Evolutionary conservation across 768 basidiomycete species (phyloP).

Genomic region (Lactarius sp.): DNA sequence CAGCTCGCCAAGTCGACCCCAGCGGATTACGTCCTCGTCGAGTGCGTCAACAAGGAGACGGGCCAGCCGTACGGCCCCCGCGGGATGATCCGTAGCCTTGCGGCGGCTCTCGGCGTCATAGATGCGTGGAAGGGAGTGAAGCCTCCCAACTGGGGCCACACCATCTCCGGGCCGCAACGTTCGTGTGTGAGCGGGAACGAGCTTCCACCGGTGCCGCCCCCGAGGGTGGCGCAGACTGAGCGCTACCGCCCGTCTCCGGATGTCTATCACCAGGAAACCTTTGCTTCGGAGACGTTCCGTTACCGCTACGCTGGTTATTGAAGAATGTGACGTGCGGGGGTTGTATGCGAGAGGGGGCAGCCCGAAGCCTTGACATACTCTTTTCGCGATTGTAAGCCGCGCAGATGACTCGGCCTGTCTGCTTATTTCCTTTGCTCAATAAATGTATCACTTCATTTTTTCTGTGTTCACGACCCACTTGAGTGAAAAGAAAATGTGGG

Average conservation of each 20-base stretch:
- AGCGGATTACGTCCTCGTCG: conserved; percentile 14
- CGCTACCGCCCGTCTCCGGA: not conserved
- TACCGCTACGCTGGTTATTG: not conserved
- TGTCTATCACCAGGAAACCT: not conserved
- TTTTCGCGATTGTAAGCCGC: not conserved
- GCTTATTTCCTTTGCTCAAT: not conserved
- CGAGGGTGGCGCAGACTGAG: not conserved
- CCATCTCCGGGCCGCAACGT: not conserved
- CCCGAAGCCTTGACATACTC: not conserved
- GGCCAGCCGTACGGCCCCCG: conserved; percentile 19
- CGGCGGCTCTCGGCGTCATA: conserved; percentile 11
- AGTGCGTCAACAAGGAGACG: conserved; percentile 4
- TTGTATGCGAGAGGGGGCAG: not conserved
- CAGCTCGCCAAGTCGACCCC: conserved; percentile 19
- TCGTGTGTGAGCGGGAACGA: not conserved
- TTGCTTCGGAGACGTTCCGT: not conserved
- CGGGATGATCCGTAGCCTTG: conserved; percentile 21
- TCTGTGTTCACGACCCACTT: not conserved
- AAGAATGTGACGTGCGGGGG: not conserved
- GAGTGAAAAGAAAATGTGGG: no score
- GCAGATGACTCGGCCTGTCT: not conserved
- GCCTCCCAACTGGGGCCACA: conserved; percentile 22
- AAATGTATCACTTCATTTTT: not conserved
- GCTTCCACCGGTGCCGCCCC: no score
- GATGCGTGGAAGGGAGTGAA: conserved; percentile 6